Percentiles rank a stretch among this genome's conserved stretches.
phyloP scores from a whole-genome alignment of 2,329 filamentous ascomycete genomes.

The Aspergillus pseudoterreus region DNA sequence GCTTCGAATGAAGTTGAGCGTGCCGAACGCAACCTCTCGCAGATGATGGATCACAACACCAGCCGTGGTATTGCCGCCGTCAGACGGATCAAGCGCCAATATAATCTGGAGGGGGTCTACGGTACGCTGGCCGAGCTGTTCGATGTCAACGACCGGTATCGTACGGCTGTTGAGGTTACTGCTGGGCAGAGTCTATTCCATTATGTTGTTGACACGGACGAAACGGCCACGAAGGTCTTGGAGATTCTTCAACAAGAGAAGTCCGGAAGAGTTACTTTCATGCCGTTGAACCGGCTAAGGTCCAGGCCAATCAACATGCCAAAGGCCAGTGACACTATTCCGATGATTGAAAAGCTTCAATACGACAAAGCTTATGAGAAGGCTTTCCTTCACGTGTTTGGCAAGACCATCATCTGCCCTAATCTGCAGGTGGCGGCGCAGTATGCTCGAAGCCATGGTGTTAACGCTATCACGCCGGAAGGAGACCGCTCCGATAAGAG shows the following conservation, averaged over 20 bases:
- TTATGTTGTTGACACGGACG: constrained; percentile 89
- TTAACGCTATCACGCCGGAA: constrained; percentile 90
- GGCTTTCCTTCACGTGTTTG: constrained; percentile 93
- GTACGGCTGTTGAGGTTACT: constrained; percentile 86
- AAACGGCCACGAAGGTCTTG: constrained; percentile 77
- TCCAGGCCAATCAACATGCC: constrained; percentile 72
- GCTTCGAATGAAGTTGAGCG: constrained; percentile 72
- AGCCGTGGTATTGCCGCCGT: constrained; percentile 84
- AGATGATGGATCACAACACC: constrained; percentile 86
- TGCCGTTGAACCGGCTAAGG: constrained; percentile 81
- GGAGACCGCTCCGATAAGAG: constrained; percentile 94
- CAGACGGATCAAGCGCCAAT: constrained; percentile 73
- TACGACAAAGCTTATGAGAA: constrained; percentile 75
- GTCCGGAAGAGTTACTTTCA: constrained; percentile 86
- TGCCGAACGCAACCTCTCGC: constrained; percentile 72
- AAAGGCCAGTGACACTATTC: constrained; percentile 79
- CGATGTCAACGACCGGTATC: constrained; percentile 77
- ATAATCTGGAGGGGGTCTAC: constrained; percentile 80
- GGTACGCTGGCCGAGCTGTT: constrained; percentile 93
- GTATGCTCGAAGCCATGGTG: constrained; percentile 85
- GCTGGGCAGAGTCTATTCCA: constrained; percentile 92
- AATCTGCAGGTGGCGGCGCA: constrained; percentile 83
- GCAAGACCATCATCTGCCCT: constrained; percentile 89
- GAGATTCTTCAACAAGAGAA: constrained; percentile 74
- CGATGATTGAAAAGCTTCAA: constrained; percentile 77